These are phyloP conservation scores for Auricularia sp. DNA, from an alignment of 768 basidiomycete species.

Conservation along the genomic window DNA sequence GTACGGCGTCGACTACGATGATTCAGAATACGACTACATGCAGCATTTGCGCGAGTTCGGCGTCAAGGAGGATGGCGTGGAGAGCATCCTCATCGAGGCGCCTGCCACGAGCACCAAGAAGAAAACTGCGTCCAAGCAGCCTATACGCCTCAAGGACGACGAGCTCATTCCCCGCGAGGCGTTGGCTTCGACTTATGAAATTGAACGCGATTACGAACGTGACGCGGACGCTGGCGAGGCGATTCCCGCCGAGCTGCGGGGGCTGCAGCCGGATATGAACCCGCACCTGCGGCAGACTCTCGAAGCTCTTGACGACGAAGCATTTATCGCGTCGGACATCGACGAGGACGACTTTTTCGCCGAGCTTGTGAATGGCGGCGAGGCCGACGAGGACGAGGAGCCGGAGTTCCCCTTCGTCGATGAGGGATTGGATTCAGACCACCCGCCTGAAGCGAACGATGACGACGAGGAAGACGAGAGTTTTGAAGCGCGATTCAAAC, in stretches of 20 bases:
- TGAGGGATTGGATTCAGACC: conserved; percentile 21
- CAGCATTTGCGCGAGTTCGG: conserved; percentile 83
- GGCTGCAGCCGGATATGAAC: conserved; percentile 94
- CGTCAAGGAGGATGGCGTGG: conserved; percentile 67
- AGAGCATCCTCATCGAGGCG: conserved; percentile 75
- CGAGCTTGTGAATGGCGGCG: conserved; percentile 62
- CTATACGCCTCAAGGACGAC: background rate
- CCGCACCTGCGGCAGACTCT: conserved; percentile 86
- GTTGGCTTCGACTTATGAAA: conserved; percentile 61
- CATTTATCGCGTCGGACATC: conserved; percentile 71
- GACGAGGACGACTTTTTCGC: conserved; percentile 65
- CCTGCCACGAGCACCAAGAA: conserved; percentile 32
- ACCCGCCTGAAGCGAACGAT: conserved; percentile 28
- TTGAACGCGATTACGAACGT: conserved; percentile 53
- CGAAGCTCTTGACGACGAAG: conserved; percentile 93
- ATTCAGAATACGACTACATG: conserved; percentile 97
- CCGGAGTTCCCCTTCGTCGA: conserved; percentile 61
- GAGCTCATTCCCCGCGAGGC: conserved; percentile 48
- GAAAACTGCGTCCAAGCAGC: conserved; percentile 20
- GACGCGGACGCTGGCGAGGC: conserved; percentile 55
- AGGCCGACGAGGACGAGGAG: conserved; percentile 50
- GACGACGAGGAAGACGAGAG: conserved; percentile 30
- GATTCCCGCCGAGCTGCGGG: conserved; percentile 72
- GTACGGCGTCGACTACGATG: conserved; percentile 92
- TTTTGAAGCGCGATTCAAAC: conserved; percentile 76